phyloP scores from a whole-genome alignment of 148 eudicot genomes.

The Oxyria digyna region DNA sequence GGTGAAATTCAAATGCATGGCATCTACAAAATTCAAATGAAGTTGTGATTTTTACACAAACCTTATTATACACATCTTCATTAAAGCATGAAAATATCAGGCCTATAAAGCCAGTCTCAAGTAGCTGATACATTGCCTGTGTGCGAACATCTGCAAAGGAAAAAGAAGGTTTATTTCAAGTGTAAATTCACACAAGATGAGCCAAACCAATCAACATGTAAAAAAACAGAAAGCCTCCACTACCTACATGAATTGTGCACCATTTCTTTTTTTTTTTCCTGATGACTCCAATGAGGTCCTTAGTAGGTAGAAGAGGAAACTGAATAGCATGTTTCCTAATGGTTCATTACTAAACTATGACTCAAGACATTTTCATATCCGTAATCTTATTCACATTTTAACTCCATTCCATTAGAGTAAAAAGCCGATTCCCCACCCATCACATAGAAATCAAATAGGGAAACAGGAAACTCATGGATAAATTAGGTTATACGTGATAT shows the following conservation, averaged over 20 bases:
- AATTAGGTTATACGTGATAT: background rate
- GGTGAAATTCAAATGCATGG: background rate
- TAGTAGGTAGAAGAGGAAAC: background rate
- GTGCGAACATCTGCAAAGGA: constrained; percentile 86
- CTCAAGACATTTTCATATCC: background rate
- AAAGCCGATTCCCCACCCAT: background rate
- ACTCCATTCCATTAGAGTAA: background rate
- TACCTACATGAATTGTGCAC: background rate
- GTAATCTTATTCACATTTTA: background rate
- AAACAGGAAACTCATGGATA: background rate
- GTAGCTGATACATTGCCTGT: constrained; percentile 98
- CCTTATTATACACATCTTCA: constrained; percentile 93
- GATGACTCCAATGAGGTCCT: background rate
- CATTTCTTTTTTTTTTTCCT: background rate
- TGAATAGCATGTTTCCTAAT: background rate
- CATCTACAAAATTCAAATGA: background rate
- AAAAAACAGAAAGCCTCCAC: background rate
- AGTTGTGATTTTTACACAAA: constrained; percentile 21
- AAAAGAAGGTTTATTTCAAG: background rate
- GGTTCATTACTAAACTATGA: background rate
- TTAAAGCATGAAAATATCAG: constrained; percentile 97
- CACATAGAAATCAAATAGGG: background rate
- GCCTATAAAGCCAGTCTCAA: constrained; percentile 95
- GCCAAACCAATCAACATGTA: background rate
- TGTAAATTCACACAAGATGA: background rate